Evolutionary conservation across 805 yeast species (phyloP), one percentile per base, ranked within the genome.

Genomic region (Saccharomycodes ludwigii): DNA sequence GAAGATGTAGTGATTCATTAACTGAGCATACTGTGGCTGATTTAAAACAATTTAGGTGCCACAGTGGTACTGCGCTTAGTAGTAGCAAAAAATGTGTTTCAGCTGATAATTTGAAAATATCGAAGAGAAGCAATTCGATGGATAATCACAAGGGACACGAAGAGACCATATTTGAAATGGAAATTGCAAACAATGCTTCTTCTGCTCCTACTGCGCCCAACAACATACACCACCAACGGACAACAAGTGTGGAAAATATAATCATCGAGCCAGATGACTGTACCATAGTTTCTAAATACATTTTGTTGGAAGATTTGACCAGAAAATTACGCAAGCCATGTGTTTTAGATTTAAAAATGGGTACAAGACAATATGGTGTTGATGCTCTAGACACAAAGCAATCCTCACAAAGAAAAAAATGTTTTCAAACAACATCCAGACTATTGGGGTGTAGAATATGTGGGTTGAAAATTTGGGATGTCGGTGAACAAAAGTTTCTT

Each of bases 311-410:
- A 50, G 99, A 91, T 58, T 59, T 91, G 30, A 91, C 97, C 0
- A 68, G 76, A 33, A 82, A 83, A 16, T 73, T 88, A 75, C 61
- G 57, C 19, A 70, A 69, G 40, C 96, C 98, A 1, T 86, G 95
- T 50, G 97, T 88, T 1, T 59, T 91, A 30, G 99, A 91, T 56
- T 63, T 91, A 44, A 91, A 91, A 51, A 91, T 91, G 97, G 99
- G 99, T 1, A 88, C 99, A 0, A 66, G 99, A 36, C 99, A 91
- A 56, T 91, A 91, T 47, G 98, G 99, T 7, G 78, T 88, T n/a
- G 94, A 85, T 40, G 96, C 97, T 0, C 65, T 66, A 5, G 52
- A 58, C 10, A 58, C 73, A 30, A 91, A 91, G 55, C 78, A 75
- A 47, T 50, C 59, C 29, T 82, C 95, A 1, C 98, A 91, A 58